A percentile compares a stretch with the other conserved stretches of the same genome.
Evolutionary conservation across 2,329 filamentous ascomycete genomes (phyloP).

Genomic region (Monosporascus sp.): DNA sequence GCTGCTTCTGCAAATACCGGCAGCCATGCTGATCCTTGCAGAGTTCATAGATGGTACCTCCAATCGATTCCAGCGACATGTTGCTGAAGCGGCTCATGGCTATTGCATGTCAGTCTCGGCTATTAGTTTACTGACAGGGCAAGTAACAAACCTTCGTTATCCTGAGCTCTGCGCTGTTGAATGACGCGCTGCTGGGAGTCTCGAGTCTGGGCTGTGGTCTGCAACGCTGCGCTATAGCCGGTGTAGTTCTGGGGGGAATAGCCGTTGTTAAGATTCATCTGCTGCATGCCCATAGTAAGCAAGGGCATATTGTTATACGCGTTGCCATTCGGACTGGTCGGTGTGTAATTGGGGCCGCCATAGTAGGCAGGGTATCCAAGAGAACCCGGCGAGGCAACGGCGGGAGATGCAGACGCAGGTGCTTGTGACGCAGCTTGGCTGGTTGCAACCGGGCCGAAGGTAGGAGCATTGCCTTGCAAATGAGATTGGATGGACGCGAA

Average conservation of each 20-base stretch:
- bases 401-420: slow-evolving; percentile 14
- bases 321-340: slow-evolving; percentile 21
- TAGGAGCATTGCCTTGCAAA: slow-evolving; percentile 72
- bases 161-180: slow-evolving; percentile 67
- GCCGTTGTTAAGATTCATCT: slow-evolving; percentile 51
- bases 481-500: slow-evolving; percentile 63
- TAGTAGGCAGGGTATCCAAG: slow-evolving; percentile 19
- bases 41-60: slow-evolving; percentile 77
- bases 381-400: slow-evolving; percentile 8
- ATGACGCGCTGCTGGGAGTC: slow-evolving; percentile 74
- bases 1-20: slow-evolving; percentile 92
- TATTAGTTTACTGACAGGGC: not conserved
- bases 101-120: slow-evolving; percentile 20
- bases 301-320: slow-evolving; percentile 23
- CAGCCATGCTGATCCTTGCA: slow-evolving; percentile 99
- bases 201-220: slow-evolving; percentile 50
- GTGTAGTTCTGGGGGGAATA: slow-evolving; percentile 55
- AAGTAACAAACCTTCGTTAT: slow-evolving; percentile 57
- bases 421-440: slow-evolving; percentile 24
- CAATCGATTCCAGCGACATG: slow-evolving; percentile 72
- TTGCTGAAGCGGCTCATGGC: slow-evolving; percentile 78
- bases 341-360: slow-evolving; percentile 26
- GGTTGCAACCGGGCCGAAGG: slow-evolving; percentile 65
- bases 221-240: slow-evolving; percentile 49
- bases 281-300: slow-evolving; percentile 55